Base-by-base conservation (phyloP, 768 basidiomycete species). In the Suillus hirtellus region DNA sequence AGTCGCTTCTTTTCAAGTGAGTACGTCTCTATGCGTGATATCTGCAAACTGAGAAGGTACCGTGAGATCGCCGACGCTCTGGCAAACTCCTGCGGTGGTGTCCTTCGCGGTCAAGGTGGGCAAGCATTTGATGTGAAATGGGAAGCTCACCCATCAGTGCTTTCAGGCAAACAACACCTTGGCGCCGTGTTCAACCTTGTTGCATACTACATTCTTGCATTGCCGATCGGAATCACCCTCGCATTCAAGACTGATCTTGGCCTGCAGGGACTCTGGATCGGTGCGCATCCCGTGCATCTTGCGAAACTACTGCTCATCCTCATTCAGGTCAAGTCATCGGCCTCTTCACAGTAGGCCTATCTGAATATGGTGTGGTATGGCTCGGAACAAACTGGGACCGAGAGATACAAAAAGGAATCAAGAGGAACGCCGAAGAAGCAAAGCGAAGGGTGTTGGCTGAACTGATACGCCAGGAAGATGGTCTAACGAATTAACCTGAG, bases 161-260 rank as follows among this genome's bases (percentile, higher is more conserved):
- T 24, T 53, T 60, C 66, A 77, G 80, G 79, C 8, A 73, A 88
- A 21, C 90, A 92, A 70, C 86, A 88, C 64, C 81, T 92, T 19
- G 90, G 90, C 8, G 90, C 90, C 9, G 67, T 86, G 8, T 90
- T 92, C 77, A 91, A 92, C 70, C 70, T 89, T 31, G 74, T 89
- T 17, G 89, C 89, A 43, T 86, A 86, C 71, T 86, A 85, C 63
- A 75, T 84, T 1, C 69, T 86, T 43, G 85, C 83, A 4, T 71
- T 85, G 2, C 85, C 84, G 0, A 70, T 85, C 24, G 85, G 84
- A 12, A 80, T 83, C 60, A 78, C 76, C 1, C 79, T 86, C 12
- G 84, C 84, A 2, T 85, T 84, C 70, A 67, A 65, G 27, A 71
- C 74, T 0, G 72, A 69, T n/a, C 63, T 80, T 11, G 84, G 84